Conservation (phyloP, 108 stramenopile species). For the Cyclotella sp. region DNA sequence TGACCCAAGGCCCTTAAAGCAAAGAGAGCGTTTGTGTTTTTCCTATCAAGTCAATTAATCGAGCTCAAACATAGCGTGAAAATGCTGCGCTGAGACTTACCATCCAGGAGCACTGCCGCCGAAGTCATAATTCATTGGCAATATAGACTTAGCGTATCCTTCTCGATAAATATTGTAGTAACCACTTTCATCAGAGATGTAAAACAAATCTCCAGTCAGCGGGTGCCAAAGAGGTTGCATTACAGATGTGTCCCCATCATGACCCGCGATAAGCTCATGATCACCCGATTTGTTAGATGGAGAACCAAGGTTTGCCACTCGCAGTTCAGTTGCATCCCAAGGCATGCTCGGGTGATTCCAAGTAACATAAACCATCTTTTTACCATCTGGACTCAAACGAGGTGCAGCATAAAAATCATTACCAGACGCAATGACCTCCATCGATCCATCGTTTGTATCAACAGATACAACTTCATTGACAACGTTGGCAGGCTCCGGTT, state of each 20-base stretch:
- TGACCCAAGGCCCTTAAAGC: constrained; percentile 56
- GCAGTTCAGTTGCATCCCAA: constrained; percentile 74
- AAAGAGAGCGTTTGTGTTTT: constrained; percentile 18
- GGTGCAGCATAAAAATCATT: constrained; percentile 76
- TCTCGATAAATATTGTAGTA: constrained; percentile 72
- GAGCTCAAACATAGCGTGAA: neutral
- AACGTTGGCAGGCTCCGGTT: constrained; percentile 59
- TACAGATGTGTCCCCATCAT: constrained; percentile 67
- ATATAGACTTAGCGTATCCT: constrained; percentile 23
- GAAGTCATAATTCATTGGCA: constrained; percentile 67
- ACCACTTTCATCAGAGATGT: constrained; percentile 70
- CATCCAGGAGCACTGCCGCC: constrained; percentile 73
- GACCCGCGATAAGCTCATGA: constrained; percentile 60
- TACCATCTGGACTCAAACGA: constrained; percentile 54
- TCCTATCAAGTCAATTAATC: constrained; percentile 13
- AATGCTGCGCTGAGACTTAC: neutral
- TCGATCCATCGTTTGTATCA: constrained; percentile 33
- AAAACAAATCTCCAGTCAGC: constrained; percentile 56
- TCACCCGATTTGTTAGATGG: constrained; percentile 20
- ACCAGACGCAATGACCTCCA: constrained; percentile 64
- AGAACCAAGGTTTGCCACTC: constrained; percentile 32
- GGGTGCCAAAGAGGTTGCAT: constrained; percentile 76
- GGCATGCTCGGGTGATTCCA: constrained; percentile 92
- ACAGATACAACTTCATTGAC: constrained; percentile 70
- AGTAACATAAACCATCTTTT: constrained; percentile 62